Conservation (phyloP, 306 rosid species). For the Vigna angularis region DNA sequence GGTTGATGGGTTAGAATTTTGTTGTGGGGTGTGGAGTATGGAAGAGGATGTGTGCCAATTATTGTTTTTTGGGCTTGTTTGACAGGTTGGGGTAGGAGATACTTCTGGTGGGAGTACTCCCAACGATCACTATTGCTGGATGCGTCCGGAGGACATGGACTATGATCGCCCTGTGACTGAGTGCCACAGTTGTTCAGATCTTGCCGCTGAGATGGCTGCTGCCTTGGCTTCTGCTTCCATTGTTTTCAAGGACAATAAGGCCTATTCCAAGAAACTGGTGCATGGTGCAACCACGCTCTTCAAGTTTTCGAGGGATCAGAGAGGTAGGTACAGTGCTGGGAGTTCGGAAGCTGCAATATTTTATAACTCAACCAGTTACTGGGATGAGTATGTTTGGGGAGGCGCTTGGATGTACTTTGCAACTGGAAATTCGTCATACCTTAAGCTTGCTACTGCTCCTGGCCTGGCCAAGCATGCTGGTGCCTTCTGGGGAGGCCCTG, state of each 20-base stretch:
- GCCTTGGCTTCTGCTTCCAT: constrained; percentile 94
- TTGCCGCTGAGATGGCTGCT: constrained; percentile 97
- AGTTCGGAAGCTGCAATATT: constrained; percentile 71
- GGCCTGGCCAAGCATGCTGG: constrained; percentile 95
- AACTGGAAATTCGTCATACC: constrained; percentile 88
- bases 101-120: constrained; percentile 82
- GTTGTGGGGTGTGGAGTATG: neutral
- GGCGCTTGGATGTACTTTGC: constrained; percentile 99
- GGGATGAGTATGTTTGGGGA: constrained; percentile 97
- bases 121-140: constrained; percentile 98
- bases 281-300: constrained; percentile 93
- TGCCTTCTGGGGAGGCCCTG: constrained; percentile 98
- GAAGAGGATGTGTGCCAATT: constrained; percentile 8
- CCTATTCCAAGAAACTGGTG: constrained; percentile 91
- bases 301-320: constrained; percentile 66
- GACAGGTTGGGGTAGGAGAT: constrained; percentile 83
- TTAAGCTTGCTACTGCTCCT: constrained; percentile 83
- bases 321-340: constrained; percentile 83
- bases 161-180: constrained; percentile 74
- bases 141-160: constrained; percentile 97
- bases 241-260: constrained; percentile 98
- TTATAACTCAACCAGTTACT: constrained; percentile 85
- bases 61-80: constrained; percentile 23
- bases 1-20: neutral
- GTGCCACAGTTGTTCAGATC: constrained; percentile 78